phyloP scores from a whole-genome alignment of 306 rosid genomes.

The Begonia peltatifolia region DNA sequence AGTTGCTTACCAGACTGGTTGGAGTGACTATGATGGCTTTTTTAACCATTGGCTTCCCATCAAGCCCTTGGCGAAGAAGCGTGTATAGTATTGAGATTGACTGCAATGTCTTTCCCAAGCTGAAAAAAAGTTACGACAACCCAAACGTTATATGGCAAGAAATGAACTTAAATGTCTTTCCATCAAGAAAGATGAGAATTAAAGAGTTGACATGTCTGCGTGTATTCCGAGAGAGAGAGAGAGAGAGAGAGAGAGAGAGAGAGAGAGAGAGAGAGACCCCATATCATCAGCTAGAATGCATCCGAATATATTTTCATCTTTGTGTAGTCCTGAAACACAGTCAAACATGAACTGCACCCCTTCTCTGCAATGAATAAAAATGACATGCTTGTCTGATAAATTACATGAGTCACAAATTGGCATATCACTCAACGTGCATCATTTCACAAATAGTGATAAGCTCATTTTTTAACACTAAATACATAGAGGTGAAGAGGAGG shows the following conservation, averaged over 20 bases:
- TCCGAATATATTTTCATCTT: constrained; percentile 46
- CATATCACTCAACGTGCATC: too few relatives aligned
- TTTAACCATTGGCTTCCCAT: constrained; percentile 69
- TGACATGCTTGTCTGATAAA: constrained; percentile 9
- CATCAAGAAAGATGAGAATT: neutral
- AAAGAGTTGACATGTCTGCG: neutral
- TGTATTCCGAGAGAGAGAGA: too few relatives aligned
- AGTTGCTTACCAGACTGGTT: constrained; percentile 94
- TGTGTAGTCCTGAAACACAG: constrained; percentile 62
- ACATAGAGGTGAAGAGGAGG: too few relatives aligned
- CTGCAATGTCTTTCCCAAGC: constrained; percentile 98
- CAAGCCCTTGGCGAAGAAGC: constrained; percentile 82
- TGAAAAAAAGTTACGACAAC: constrained; percentile 23
- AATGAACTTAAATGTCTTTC: neutral
- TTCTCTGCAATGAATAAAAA: constrained; percentile 48
- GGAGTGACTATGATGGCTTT: constrained; percentile 92
- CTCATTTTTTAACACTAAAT: too few relatives aligned
- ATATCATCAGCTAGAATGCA: constrained; percentile 98
- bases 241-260: constrained; percentile 4
- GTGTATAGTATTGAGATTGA: constrained; percentile 82
- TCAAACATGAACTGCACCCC: constrained; percentile 98
- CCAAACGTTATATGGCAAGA: constrained; percentile 7
- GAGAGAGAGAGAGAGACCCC: constrained; percentile 42
- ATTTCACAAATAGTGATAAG: too few relatives aligned
- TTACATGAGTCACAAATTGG: neutral